These are phyloP conservation scores for Aureobasidium sp. DNA, from an alignment of 2,329 filamentous ascomycete species.

Conservation along the genomic window DNA sequence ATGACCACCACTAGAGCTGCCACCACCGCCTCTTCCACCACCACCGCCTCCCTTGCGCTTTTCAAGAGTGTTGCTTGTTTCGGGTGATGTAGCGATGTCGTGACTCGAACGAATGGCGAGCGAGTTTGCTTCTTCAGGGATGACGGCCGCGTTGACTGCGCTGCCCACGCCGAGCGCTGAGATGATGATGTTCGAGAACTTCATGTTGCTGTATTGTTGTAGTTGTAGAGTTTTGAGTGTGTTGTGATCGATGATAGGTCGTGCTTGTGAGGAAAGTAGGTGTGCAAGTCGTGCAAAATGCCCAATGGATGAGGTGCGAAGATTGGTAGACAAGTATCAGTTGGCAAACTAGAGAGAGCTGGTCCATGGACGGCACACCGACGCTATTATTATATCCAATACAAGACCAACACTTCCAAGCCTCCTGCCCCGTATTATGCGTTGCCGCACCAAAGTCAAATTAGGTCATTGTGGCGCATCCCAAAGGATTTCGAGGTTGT, in stretches of 20 bases:
- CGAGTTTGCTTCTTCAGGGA: conserved; percentile 10
- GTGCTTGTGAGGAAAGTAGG: not conserved
- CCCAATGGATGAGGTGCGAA: not conserved
- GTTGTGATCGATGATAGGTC: not conserved
- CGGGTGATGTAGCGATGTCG: conserved; percentile 16
- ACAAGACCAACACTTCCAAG: conserved; percentile 1
- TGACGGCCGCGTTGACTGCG: conserved; percentile 7
- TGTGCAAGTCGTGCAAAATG: not conserved
- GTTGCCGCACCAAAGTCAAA: not conserved
- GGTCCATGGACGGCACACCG: not conserved
- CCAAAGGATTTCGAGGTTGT: not conserved
- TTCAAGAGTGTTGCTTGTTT: conserved; percentile 28
- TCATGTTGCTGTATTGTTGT: not conserved
- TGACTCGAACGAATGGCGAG: not conserved
- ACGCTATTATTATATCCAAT: conserved; percentile 5
- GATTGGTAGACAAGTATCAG: not conserved
- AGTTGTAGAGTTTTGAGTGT: not conserved
- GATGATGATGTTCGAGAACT: conserved; percentile 3
- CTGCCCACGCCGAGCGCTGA: not conserved
- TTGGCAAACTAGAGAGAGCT: not conserved
- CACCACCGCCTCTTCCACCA: conserved; percentile 35
- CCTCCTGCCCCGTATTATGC: not conserved
- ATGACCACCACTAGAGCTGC: conserved; percentile 17
- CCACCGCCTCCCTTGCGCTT: conserved; percentile 43
- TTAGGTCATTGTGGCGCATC: conserved; percentile 9